phyloP scores from a whole-genome alignment of 495 filamentous ascomycete species.

The Rhizodiscina lignyota region DNA sequence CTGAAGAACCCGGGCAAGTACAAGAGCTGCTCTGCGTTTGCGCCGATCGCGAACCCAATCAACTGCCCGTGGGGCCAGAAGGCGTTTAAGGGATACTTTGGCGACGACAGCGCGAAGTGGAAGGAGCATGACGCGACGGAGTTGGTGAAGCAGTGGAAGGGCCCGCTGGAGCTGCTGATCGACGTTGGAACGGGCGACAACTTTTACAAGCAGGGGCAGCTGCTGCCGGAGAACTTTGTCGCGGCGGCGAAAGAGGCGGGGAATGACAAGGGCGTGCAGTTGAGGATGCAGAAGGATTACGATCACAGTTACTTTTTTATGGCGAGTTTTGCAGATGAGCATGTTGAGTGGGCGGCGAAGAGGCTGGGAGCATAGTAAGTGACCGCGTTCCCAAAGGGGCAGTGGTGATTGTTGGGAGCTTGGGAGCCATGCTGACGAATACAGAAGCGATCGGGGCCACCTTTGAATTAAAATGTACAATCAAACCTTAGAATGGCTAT shows the following conservation, averaged over 20 bases:
- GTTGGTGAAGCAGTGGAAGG: constrained; percentile 58
- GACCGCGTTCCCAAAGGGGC: neutral
- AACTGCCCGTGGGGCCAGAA: constrained; percentile 90
- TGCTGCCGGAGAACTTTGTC: constrained; percentile 85
- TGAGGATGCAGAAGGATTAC: constrained; percentile 81
- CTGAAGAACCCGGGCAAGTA: constrained; percentile 82
- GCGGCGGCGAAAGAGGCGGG: constrained; percentile 59
- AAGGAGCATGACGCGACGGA: constrained; percentile 85
- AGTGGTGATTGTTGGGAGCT: neutral
- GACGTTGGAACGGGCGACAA: constrained; percentile 89
- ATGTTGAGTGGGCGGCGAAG: constrained; percentile 82
- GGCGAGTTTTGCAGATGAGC: constrained; percentile 72
- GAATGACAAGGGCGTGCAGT: constrained; percentile 41
- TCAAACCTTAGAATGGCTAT: no score
- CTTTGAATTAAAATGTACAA: no score
- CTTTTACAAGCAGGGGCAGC: constrained; percentile 85
- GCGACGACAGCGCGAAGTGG: constrained; percentile 59
- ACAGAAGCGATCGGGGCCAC: constrained; percentile 1
- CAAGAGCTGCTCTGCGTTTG: constrained; percentile 73
- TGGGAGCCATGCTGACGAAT: neutral
- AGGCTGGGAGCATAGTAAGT: neutral
- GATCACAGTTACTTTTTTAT: constrained; percentile 97
- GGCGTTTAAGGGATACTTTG: constrained; percentile 82
- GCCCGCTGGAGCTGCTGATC: constrained; percentile 56
- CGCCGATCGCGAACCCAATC: constrained; percentile 77